Evolutionary conservation across 2,329 filamentous ascomycete genomes (phyloP).

Genomic region (Blastomyces gilchristii): DNA sequence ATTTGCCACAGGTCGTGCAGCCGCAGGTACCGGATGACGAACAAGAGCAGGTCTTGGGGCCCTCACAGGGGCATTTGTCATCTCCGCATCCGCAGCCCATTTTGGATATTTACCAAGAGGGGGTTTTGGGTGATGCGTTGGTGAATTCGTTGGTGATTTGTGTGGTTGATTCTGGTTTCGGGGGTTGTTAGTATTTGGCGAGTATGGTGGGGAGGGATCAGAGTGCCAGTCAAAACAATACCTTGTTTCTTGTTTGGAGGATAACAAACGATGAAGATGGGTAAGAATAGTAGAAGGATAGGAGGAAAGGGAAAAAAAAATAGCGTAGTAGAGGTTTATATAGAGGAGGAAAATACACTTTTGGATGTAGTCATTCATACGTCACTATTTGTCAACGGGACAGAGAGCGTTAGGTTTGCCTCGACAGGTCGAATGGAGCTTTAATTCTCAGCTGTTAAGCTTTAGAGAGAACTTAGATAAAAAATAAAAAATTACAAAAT

Average conservation of each 20-base stretch:
- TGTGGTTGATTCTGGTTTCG: background rate
- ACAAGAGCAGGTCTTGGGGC: conserved; percentile 3
- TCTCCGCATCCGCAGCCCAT: conserved; percentile 8
- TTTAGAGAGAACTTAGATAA: background rate
- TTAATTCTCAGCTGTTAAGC: too few relatives aligned
- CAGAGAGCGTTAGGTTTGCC: too few relatives aligned
- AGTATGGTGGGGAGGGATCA: background rate
- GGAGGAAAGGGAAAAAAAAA: background rate
- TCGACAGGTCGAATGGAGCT: too few relatives aligned
- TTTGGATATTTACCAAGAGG: background rate
- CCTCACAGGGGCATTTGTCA: conserved; percentile 1
- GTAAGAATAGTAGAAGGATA: background rate
- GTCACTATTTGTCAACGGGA: background rate
- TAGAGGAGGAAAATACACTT: background rate
- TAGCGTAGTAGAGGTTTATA: background rate
- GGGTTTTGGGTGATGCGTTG: background rate
- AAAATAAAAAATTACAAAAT: too few relatives aligned
- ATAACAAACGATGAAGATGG: background rate
- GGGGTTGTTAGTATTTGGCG: background rate
- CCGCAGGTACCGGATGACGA: background rate
- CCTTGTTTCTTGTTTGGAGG: background rate
- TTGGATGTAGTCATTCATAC: background rate
- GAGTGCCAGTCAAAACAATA: background rate
- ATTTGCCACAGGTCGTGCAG: conserved; percentile 1
- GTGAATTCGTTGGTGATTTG: too few relatives aligned